Base-by-base conservation (phyloP, 2,329 filamentous ascomycete species). In the Calycina herbarum region DNA sequence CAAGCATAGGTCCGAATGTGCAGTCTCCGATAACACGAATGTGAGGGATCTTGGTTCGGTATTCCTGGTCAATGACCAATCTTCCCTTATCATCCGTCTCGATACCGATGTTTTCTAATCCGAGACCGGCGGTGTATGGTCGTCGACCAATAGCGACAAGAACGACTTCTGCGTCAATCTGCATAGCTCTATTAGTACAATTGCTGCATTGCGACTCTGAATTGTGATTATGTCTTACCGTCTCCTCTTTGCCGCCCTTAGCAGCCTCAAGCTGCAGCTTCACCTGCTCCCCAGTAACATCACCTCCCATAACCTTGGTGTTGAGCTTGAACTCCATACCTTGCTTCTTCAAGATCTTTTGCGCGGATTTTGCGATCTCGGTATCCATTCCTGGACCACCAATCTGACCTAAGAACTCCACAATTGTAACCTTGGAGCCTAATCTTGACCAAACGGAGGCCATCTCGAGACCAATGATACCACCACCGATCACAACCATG, bases 381-480 rank as follows among this genome's bases (percentile, higher is more conserved):
- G 85, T 80, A 78, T 99, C 95, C 95, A 99, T 99, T 74, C 95
- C 95, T 59, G 95, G 95, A 66, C 95, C 95, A 80, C 95, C 95
- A 72, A 99, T 98, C 83, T 97, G 94, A 75, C 89, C 88, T 65
- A 99, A 84, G 82, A 95, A 99, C 82, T 99, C 95, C 65, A 99
- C 94, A 66, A 99, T 94, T 68, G 95, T 99, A 67, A 99, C 95
- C 81, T 98, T 92, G 70, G 93, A 81, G 70, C 95, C 95, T 68
- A 99, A 85, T 75, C 95, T 88, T 67, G 93, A 97, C 95, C 95
- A 99, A 63, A 99, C 95, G 62, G 94, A 98, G 70, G 83, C 93
- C 95, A 99, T 99, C 82, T 99, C 95, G 54, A 99, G 88, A 78
- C 95, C 95, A 76, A 99, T 99, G 79, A 99, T 99, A 79, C 95